phyloP scores from a whole-genome alignment of 2,329 filamentous ascomycete genomes.

The Fusarium agapanthi region DNA sequence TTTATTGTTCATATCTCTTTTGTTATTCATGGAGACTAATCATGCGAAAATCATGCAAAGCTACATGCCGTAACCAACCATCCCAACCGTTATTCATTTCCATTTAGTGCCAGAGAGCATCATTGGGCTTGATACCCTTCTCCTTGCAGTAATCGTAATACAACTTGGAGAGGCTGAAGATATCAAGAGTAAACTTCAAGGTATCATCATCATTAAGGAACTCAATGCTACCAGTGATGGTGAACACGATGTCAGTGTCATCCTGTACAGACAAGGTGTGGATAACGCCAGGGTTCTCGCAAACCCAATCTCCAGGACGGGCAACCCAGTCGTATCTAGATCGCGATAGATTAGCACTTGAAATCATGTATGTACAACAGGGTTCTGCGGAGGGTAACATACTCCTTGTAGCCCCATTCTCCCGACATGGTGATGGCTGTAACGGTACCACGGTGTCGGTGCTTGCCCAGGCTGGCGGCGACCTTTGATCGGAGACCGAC shows the following conservation, averaged over 20 bases:
- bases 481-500: slow-evolving; percentile 26
- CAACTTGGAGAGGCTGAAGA: slow-evolving; percentile 37
- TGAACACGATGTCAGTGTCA: slow-evolving; percentile 39
- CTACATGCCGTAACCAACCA: neutral
- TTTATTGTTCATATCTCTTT: neutral
- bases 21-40: neutral
- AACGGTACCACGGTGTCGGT: slow-evolving; percentile 29
- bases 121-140: slow-evolving; percentile 27
- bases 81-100: neutral
- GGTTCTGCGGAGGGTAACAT: neutral
- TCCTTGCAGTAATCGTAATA: slow-evolving; percentile 31
- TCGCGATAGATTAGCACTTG: neutral
- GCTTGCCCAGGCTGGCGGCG: slow-evolving; percentile 29
- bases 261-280: slow-evolving; percentile 37
- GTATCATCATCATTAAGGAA: slow-evolving; percentile 40
- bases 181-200: slow-evolving; percentile 32
- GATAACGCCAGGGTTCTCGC: slow-evolving; percentile 38
- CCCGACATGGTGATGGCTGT: slow-evolving; percentile 36
- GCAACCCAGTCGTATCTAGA: slow-evolving; percentile 40
- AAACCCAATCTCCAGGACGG: slow-evolving; percentile 37
- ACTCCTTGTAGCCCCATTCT: slow-evolving; percentile 39
- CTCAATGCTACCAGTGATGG: slow-evolving; percentile 38
- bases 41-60: neutral
- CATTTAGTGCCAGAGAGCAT: slow-evolving; percentile 23
- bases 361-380: neutral